Base-by-base conservation (phyloP, 2,329 filamentous ascomycete species). In the Paramyrothecium roridum region DNA sequence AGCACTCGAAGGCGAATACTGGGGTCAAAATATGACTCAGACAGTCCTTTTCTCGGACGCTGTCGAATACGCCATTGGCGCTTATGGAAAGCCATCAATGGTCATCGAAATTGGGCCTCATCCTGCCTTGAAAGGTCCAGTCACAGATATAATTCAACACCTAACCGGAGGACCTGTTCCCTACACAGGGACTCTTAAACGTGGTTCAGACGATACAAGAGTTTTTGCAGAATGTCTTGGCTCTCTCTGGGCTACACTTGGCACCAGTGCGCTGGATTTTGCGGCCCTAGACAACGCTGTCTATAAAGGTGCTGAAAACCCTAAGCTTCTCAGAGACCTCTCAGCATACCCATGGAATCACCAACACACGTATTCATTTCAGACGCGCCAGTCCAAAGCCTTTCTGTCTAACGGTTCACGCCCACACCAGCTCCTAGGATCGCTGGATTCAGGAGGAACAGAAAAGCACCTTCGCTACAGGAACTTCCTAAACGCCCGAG, bases 401-500 rank as follows among this genome's bases (percentile, higher is more conserved):
- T 37, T 10, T 37, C 33, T 8, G 10, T 10, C 33, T 16, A 37
- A 16, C 8, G 8, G 10, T 37, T 8, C 8, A 37, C 33, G 10
- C 16, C 33, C 10, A 8, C 33, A 37, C 16, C 10, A 37, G 33
- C 33, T 37, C 8, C 33, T 37, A 10, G 33, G 33, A 8, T 37
- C 33, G 8, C 8, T 16, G 10, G 33, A 10, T 37, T 37, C 16
- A 37, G 33, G 33, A 10, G 33, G 16, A 16, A 8, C 16, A 37
- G 33, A 37, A 8, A 37, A 37, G 33, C 33, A 16, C 16, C 33
- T 37, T 8, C 33, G 16, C 10, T 65, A 59, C 59, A 34, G 53
- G 4, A 60, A 62, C 43, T 22, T 60, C 17, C 54, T 65, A 45
- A 56, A 55, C 16, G 21, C 48, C 8, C 43, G 40, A 2, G 62